Conservation (phyloP, 176 grass and related monocot species). For the Avena atlantica region DNA sequence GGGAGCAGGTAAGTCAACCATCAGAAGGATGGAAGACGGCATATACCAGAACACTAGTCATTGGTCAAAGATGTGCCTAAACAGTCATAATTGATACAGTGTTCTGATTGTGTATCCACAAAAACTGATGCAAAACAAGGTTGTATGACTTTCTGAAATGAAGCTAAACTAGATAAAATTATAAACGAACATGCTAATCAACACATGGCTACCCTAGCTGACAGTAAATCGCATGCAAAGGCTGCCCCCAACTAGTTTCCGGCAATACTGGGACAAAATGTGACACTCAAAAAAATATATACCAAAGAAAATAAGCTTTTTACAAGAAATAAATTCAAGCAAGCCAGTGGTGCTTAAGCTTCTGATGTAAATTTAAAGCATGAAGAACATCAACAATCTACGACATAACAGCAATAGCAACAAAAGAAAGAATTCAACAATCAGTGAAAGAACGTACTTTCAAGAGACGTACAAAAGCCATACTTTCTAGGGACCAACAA, state of each 20-base stretch:
- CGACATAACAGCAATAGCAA: slow-evolving; percentile 16
- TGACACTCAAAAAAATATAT: slow-evolving; percentile 27
- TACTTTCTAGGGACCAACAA: not conserved
- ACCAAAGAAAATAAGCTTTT: not conserved
- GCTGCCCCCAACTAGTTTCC: slow-evolving; percentile 1
- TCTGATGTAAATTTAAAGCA: slow-evolving; percentile 15
- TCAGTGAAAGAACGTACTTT: slow-evolving; percentile 16
- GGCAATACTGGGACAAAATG: slow-evolving; percentile 12
- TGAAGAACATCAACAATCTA: slow-evolving; percentile 13
- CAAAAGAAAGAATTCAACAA: slow-evolving; percentile 31
- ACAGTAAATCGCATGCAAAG: slow-evolving; percentile 7
- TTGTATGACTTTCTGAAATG: slow-evolving; percentile 18
- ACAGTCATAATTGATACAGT: not conserved
- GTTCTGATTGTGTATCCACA: not conserved
- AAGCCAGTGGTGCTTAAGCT: slow-evolving; percentile 20
- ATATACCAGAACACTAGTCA: slow-evolving; percentile 12
- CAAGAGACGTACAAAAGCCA: not conserved
- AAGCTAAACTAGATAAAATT: slow-evolving; percentile 14
- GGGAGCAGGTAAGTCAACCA: slow-evolving; percentile 15
- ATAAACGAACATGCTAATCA: slow-evolving; percentile 25
- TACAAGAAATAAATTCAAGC: slow-evolving; percentile 7
- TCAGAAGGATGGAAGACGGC: not conserved
- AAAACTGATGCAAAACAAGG: slow-evolving; percentile 2
- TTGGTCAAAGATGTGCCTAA: not conserved
- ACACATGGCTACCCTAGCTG: slow-evolving; percentile 2